Evolutionary conservation across 2,329 filamentous ascomycete genomes (phyloP).

Genomic region (Tolypocladium inflatum): DNA sequence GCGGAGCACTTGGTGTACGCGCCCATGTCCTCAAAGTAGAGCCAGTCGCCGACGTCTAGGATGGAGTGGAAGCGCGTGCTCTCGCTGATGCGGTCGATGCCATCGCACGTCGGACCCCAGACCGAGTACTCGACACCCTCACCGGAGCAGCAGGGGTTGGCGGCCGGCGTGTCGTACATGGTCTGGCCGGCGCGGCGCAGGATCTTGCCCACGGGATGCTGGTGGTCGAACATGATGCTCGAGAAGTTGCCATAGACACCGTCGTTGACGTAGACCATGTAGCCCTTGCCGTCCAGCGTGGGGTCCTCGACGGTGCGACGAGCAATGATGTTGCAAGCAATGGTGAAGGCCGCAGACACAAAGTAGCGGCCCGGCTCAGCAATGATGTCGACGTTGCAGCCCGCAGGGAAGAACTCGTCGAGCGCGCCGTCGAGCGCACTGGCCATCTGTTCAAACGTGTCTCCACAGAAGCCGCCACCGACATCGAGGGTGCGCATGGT

Average conservation of each 20-base stretch:
- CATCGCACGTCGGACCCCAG: slow-evolving; percentile 97
- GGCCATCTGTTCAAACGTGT: slow-evolving; percentile 89
- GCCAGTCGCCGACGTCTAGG: slow-evolving; percentile 90
- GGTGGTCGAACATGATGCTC: slow-evolving; percentile 98
- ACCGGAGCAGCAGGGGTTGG: slow-evolving; percentile 33
- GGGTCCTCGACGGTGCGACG: slow-evolving; percentile 79
- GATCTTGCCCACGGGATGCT: slow-evolving; percentile 78
- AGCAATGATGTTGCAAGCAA: slow-evolving; percentile 93
- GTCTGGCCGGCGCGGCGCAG: slow-evolving; percentile 53
- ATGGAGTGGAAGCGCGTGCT: slow-evolving; percentile 67
- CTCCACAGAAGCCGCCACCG: slow-evolving; percentile 83
- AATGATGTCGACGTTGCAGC: slow-evolving; percentile 67
- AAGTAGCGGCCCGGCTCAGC: slow-evolving; percentile 97
- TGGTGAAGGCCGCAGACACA: slow-evolving; percentile 83
- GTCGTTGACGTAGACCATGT: slow-evolving; percentile 98
- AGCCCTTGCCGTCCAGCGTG: slow-evolving; percentile 55
- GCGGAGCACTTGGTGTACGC: slow-evolving; percentile 98
- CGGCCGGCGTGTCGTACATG: slow-evolving; percentile 45
- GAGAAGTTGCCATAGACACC: slow-evolving; percentile 98
- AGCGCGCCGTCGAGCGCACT: slow-evolving; percentile 68
- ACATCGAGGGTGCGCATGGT: slow-evolving; percentile 83
- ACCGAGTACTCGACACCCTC: slow-evolving; percentile 77
- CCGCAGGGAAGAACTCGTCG: slow-evolving; percentile 77
- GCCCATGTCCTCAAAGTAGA: slow-evolving; percentile 98
- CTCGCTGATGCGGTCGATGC: slow-evolving; percentile 88